These are phyloP conservation scores for Mycena albidolilacea DNA, from an alignment of 768 basidiomycete species.

Conservation along the genomic window DNA sequence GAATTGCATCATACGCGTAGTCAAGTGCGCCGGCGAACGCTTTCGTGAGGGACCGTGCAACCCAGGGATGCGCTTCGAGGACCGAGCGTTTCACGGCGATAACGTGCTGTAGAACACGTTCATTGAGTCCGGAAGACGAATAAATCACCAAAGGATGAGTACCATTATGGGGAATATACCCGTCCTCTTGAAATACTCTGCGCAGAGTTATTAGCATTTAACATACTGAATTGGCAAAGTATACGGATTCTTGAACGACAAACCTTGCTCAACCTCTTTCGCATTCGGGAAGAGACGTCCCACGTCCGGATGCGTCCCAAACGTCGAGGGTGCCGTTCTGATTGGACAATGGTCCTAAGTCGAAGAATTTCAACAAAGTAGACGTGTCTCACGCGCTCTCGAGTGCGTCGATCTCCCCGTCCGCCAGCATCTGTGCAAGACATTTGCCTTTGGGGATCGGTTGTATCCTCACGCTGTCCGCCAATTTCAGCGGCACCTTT, in stretches of 20 bases:
- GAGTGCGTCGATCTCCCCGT: slow-evolving; percentile 39
- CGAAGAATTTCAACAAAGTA: neutral
- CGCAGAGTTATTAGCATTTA: neutral
- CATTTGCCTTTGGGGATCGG: slow-evolving; percentile 39
- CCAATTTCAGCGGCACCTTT: slow-evolving; percentile 38
- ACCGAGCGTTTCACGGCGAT: slow-evolving; percentile 38
- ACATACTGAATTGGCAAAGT: neutral
- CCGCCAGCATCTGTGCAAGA: slow-evolving; percentile 40
- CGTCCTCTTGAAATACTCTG: slow-evolving; percentile 41
- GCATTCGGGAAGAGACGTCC: slow-evolving; percentile 36
- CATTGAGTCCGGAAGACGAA: neutral
- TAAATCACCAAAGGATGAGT: neutral
- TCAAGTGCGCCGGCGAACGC: slow-evolving; percentile 37
- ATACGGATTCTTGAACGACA: neutral
- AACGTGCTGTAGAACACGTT: slow-evolving; percentile 20
- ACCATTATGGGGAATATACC: slow-evolving; percentile 41
- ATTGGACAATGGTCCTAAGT: neutral
- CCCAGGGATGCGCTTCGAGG: slow-evolving; percentile 35
- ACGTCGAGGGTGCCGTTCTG: slow-evolving; percentile 39
- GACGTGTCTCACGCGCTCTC: slow-evolving; percentile 37
- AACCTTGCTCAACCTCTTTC: slow-evolving; percentile 34
- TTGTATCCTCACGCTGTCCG: slow-evolving; percentile 36
- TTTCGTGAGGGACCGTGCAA: slow-evolving; percentile 38
- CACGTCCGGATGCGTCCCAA: slow-evolving; percentile 37
- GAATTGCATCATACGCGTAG: slow-evolving; percentile 41